Evolutionary conservation across 1,139 yeast species (phyloP), one percentile per base, ranked within the genome.

Genomic region (Geotrichum cucujoidarum): DNA sequence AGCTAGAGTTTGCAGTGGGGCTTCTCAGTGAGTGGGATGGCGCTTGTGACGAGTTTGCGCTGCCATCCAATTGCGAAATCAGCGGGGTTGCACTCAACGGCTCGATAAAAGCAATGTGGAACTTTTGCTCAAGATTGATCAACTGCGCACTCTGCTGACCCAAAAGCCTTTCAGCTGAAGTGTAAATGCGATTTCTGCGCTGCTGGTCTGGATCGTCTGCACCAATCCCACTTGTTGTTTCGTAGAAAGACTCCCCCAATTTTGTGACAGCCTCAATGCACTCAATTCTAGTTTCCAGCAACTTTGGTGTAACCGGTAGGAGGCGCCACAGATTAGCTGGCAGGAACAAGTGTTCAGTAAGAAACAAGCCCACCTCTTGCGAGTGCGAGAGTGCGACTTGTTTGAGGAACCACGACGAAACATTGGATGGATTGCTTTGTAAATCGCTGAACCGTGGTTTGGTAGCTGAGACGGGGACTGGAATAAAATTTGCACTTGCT

Each of bases 391-490:
- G 44, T 6, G 57, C 43, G n/a, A 59, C 53, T 37, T 53, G 60
- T 7, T 53, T 51, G 33, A 59, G 44, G 31, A 59, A 57, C 62
- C 62, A 59, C 40, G 50, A 45, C 2, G 59, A 52, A 7, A 50
- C 43, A 16, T 22, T 34, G 24, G 48, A 45, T 2, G 36, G 50
- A 27, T 41, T 37, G 17, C 29, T 39, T 22, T 43, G 40, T 8
- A 34, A 24, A 6, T 29, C 29, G 17, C 36, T 42, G 22, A 43
- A 43, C 22, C 29, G 21, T n/a, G 40, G 46, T 17, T 38, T 38
- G 10, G n/a, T 27, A 21, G 31, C 18, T 6, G 14, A 14, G 3
- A 13, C 24, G 3, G 47, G 37, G 27, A 40, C 30, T n/a, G 31
- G n/a, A 5, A 40, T 40, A 21, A 40, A 40, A 10, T 40, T 33